Base-by-base conservation (phyloP, 441 rosid genomes). In the Arabidopsis lyrata region DNA sequence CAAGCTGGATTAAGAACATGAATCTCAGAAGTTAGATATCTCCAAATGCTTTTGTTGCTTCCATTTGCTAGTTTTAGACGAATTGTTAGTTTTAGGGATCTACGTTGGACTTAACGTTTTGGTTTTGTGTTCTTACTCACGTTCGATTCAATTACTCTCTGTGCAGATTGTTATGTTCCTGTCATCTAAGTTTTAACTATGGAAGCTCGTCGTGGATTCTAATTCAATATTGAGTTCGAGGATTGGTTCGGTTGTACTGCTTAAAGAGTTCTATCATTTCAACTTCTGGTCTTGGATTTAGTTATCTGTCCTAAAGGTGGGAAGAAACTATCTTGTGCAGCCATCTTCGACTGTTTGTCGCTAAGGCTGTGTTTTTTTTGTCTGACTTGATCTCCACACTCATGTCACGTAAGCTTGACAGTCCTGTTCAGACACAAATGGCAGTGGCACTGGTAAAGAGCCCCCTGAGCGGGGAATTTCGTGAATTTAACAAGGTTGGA, bases 371-470 rank as follows among this genome's bases (percentile, higher is more conserved):
- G 63, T 13, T 8, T 56, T 45, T 18, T 14, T 15, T 48, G 2
- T 24, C 39, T 29, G 66, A 41, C 12, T 60, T 55, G 55, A 20
- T 55, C 50, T 16, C 29, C 5, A 44, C 27, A 16, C 59, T 76
- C 77, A 77, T 67, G 83, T 77, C 85, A 50, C 81, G 63, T 29
- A 74, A 80, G 65, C 57, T 81, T 10, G 70, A 74, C 60, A 75
- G 74, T 64, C 79, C 83, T 57, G 36, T 81, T 63, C 82, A 81
- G 65, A 81, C 81, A n/a, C 83, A 74, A 58, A 81, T 80, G 82
- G 82, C 82, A 2, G 76, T 77, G 35, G 59, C 77, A 32, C 71
- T 75, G 22, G 36, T 77, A 0, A 77, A 78, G 72, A 59, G 80
- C n/a, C 81, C 81, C 29, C 13, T 75, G 24, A 64, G 5, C 1